Percentiles rank a stretch among this genome's conserved stretches.
Conservation (phyloP, 225 moss, liverwort and hornwort species). For the Marchantia paleacea region DNA sequence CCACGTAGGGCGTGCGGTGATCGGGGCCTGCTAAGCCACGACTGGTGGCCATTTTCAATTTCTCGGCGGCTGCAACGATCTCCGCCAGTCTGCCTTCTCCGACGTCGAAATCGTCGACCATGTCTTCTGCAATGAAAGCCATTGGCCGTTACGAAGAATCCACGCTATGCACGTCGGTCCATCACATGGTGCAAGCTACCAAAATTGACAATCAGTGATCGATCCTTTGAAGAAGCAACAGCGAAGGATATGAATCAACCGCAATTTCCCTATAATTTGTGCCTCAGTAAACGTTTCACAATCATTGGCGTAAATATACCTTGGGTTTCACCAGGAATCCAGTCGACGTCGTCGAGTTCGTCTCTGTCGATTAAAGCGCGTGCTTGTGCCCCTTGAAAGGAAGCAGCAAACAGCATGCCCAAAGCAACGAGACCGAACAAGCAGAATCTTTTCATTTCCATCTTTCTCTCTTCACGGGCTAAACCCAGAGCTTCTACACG, state of each 20-base stretch:
- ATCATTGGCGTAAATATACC: too few species aligned
- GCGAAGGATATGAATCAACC: too few species aligned
- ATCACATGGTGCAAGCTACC: too few species aligned
- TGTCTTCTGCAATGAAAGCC: background rate
- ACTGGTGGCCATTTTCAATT: background rate
- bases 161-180: too few species aligned
- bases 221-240: too few species aligned
- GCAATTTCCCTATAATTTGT: too few species aligned
- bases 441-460: conserved; percentile 1
- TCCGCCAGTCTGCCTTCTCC: conserved; percentile 14
- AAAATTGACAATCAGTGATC: too few species aligned
- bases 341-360: background rate
- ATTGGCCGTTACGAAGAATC: background rate
- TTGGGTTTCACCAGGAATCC: background rate
- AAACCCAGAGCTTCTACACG: background rate
- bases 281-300: too few species aligned
- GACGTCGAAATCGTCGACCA: background rate
- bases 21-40: background rate
- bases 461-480: background rate
- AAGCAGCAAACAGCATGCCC: background rate
- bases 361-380: background rate
- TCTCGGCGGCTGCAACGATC: conserved; percentile 12
- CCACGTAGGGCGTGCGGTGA: background rate
- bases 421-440: background rate
- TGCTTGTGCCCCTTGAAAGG: background rate